A percentile compares a stretch with the other conserved stretches of the same genome.
These are phyloP conservation scores for Eutypella sp. DNA, from an alignment of 2,329 filamentous ascomycete genomes.

Conservation along the genomic window DNA sequence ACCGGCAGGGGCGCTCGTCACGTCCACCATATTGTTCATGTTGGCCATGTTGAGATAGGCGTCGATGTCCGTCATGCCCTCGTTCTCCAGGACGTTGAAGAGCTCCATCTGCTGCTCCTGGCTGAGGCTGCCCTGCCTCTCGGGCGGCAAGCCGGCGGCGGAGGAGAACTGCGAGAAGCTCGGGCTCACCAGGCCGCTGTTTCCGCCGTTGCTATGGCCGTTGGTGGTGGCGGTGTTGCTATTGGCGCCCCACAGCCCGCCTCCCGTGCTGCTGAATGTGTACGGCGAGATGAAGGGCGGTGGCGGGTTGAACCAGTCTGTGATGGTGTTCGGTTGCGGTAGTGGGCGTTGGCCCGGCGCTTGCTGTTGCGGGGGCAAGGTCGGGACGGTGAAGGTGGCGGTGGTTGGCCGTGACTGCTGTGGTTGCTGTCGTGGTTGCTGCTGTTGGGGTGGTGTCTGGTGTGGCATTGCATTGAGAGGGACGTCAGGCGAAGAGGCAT, in stretches of 20 bases:
- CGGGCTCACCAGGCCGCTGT: slow-evolving; percentile 17
- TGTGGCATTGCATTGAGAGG: slow-evolving; percentile 13
- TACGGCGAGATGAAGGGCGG: slow-evolving; percentile 51
- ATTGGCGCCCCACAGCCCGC: slow-evolving; percentile 37
- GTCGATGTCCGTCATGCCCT: slow-evolving; percentile 59
- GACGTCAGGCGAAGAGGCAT: slow-evolving; percentile 17
- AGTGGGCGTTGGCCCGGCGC: slow-evolving; percentile 37
- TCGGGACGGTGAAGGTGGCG: slow-evolving; percentile 35
- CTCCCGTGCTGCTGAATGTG: slow-evolving; percentile 38
- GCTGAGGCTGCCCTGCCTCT: slow-evolving; percentile 64
- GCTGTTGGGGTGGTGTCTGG: slow-evolving; percentile 12
- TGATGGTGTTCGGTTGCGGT: slow-evolving; percentile 34
- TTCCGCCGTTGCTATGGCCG: slow-evolving; percentile 13
- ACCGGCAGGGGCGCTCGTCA: too few relatives aligned
- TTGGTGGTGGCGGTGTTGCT: slow-evolving; percentile 17
- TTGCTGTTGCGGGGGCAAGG: slow-evolving; percentile 31
- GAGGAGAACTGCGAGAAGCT: slow-evolving; percentile 17
- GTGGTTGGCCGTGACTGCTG: slow-evolving; percentile 20
- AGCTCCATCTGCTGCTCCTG: slow-evolving; percentile 79
- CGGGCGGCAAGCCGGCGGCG: slow-evolving; percentile 32
- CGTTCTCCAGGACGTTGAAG: slow-evolving; percentile 72
- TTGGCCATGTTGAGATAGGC: slow-evolving; percentile 47
- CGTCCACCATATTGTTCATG: background rate
- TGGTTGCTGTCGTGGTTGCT: slow-evolving; percentile 12
- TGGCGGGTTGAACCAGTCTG: slow-evolving; percentile 49